Conservation (phyloP, 371 early-diverging fungal genomes). For the Conidiobolus incongruus region DNA sequence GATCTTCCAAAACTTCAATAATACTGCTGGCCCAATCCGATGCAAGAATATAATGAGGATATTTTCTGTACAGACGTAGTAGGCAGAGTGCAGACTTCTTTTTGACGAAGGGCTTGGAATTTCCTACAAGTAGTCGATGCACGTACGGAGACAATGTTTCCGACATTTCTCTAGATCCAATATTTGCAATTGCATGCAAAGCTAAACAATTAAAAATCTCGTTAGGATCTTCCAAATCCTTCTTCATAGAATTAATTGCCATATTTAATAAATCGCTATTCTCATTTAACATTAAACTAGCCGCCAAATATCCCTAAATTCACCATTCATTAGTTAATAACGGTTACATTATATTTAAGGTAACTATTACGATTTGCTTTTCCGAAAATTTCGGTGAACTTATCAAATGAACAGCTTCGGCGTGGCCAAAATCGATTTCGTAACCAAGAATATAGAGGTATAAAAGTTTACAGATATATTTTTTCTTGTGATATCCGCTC, state of each 20-base stretch:
- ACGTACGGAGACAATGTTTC: conserved; percentile 67
- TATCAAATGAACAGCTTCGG: conserved; percentile 84
- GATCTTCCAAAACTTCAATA: conserved; percentile 57
- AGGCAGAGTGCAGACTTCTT: conserved; percentile 93
- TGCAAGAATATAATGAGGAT: conserved; percentile 73
- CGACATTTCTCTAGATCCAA: conserved; percentile 81
- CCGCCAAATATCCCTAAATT: conserved; percentile 77
- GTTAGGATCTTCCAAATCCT: conserved; percentile 70
- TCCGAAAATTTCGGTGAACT: conserved; percentile 79
- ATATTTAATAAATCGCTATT: conserved; percentile 56
- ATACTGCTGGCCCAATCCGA: conserved; percentile 75
- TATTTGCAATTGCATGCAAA: conserved; percentile 84
- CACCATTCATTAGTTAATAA: neutral
- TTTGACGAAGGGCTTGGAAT: conserved; percentile 62
- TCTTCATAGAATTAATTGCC: conserved; percentile 67
- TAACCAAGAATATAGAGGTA: conserved; percentile 97
- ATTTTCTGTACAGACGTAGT: conserved; percentile 66
- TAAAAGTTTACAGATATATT: conserved; percentile 90
- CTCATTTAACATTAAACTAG: conserved; percentile 74
- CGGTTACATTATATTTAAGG: neutral
- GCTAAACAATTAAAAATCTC: conserved; percentile 83
- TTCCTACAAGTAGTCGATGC: conserved; percentile 49
- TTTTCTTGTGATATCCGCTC: conserved; percentile 94
- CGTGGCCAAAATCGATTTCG: conserved; percentile 92
- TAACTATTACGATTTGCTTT: conserved; percentile 70